Evolutionary conservation across 495 filamentous ascomycete genomes (phyloP).

Genomic region (Hypoxylon rickii): DNA sequence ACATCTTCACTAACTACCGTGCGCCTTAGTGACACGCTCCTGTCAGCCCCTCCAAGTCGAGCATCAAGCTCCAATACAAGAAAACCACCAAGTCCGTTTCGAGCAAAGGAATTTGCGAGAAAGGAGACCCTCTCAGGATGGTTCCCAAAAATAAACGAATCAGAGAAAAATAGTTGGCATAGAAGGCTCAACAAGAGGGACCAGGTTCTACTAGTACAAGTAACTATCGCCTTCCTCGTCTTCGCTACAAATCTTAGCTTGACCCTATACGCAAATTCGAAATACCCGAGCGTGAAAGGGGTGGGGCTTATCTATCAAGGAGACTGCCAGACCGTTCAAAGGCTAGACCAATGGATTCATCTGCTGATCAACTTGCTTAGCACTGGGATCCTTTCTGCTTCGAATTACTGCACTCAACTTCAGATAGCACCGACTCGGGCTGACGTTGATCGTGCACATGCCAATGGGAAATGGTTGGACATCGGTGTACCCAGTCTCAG

Average conservation of each 20-base stretch:
- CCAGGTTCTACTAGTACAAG: slow-evolving; percentile 27
- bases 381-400: slow-evolving; percentile 46
- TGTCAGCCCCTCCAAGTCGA: too few relatives aligned
- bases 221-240: slow-evolving; percentile 13
- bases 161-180: slow-evolving; percentile 17
- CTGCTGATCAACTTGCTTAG: slow-evolving; percentile 34
- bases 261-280: slow-evolving; percentile 18
- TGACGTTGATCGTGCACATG: slow-evolving; percentile 46
- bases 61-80: too few relatives aligned
- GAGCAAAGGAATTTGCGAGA: slow-evolving; percentile 28
- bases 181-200: slow-evolving; percentile 16
- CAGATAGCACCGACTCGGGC: slow-evolving; percentile 44
- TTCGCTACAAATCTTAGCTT: slow-evolving; percentile 24
- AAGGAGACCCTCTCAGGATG: slow-evolving; percentile 20
- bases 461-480: slow-evolving; percentile 41
- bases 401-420: slow-evolving; percentile 48
- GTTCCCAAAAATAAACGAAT: slow-evolving; percentile 32
- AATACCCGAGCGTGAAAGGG: slow-evolving; percentile 23
- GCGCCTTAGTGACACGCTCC: not conserved
- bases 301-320: slow-evolving; percentile 33
- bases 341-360: slow-evolving; percentile 29
- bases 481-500: slow-evolving; percentile 46
- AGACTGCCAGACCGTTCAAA: slow-evolving; percentile 29
- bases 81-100: too few relatives aligned
- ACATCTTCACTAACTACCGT: not conserved